phyloP scores from a whole-genome alignment of 768 basidiomycete species.

The Hortiboletus campestris region DNA sequence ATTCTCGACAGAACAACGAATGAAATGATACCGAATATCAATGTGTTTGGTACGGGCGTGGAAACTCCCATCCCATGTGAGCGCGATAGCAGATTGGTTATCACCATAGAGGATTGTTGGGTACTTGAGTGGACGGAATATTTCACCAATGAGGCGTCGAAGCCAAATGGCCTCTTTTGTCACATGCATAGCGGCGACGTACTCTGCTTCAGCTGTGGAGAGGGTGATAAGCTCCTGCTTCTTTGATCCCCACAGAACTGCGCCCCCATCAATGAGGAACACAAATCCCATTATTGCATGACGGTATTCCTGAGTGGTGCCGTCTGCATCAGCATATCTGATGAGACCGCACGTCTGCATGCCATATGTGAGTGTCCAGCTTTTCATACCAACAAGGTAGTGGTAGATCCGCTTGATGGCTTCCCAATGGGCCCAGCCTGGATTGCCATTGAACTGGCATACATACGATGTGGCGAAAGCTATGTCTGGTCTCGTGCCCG shows the following conservation, averaged over 20 bases:
- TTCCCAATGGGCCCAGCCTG: neutral
- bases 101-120: neutral
- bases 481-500: neutral
- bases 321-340: no score
- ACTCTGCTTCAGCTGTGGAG: neutral
- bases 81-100: neutral
- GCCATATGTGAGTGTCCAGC: neutral
- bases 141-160: neutral
- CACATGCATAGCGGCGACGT: neutral
- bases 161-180: conserved; percentile 5
- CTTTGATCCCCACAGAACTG: neutral
- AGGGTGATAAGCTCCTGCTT: conserved; percentile 10
- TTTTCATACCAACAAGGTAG: conserved; percentile 13
- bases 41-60: neutral
- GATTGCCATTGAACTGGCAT: neutral
- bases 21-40: neutral
- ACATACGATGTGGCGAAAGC: neutral
- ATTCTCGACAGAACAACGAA: neutral
- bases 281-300: neutral
- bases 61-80: neutral
- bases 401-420: neutral
- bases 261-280: conserved; percentile 2
- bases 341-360: no score
- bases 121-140: neutral
- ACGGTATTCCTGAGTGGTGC: conserved; percentile 1